Base-by-base conservation (phyloP, 768 basidiomycete species). In the Daedaleopsis nitida region DNA sequence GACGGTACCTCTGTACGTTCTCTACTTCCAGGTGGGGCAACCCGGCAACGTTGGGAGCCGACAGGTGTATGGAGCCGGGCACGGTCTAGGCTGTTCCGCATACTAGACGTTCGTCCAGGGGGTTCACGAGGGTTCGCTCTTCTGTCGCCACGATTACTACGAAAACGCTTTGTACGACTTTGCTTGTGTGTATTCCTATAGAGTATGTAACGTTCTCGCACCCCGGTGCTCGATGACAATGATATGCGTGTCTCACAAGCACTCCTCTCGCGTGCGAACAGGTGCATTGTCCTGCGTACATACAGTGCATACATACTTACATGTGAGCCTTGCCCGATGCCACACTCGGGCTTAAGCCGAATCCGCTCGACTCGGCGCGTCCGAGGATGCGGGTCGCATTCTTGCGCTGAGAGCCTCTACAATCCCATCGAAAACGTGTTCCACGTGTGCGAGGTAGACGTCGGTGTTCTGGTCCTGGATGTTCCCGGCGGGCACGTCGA, bases 401-500 rank as follows among this genome's bases (percentile, higher is more conserved):
- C 43, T 57, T 45, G 27, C 57, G 23, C 4, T 59, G 32, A 74
- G 64, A 6, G 52, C 51, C 37, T 64, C 61, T 1, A 65, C 62
- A 3, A 69, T 52, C 14, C 50, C 53, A 9, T 55, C 63, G 27
- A 74, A 72, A 4, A 57, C 50, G 12, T 63, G 52, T 66, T 84
- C 78, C 3, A 91, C 70, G 11, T 68, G 65, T 9, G 65, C 58
- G 16, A 91, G 66, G 65, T 90, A 85, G 16, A 82, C 83, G 0
- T 82, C 76, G 0, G 81, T 80, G 68, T 96, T 96, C 49, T 83
- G 80, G 63, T 96, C 92, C 58, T 77, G 81, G 82, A 87, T 87
- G 60, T 84, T 89, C 5, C 92, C 91, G 37, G 80, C 71, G 0
- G 86, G 82, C 1, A 95, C 84, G 61, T 92, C 91, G 27, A 96